Conservation (phyloP, 495 filamentous ascomycete genomes). For the Lepraria neglecta region DNA sequence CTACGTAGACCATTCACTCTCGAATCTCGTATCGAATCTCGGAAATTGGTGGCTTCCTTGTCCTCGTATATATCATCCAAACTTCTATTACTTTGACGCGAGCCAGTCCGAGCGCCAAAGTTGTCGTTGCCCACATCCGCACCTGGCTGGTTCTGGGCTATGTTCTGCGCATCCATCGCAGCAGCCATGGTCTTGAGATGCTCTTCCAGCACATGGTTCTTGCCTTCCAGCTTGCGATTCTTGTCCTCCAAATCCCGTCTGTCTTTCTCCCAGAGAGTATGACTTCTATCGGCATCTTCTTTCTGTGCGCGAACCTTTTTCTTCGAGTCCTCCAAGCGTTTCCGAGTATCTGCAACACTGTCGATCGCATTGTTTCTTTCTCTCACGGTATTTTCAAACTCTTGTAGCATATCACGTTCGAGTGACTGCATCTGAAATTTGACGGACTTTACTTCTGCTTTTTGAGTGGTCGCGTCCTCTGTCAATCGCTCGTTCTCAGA, state of each 20-base stretch:
- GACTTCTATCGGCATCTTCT: constrained; percentile 70
- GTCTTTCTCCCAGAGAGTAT: constrained; percentile 72
- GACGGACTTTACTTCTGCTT: constrained; percentile 70
- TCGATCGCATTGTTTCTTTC: constrained; percentile 84
- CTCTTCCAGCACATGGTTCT: constrained; percentile 79
- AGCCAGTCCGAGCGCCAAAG: constrained; percentile 57
- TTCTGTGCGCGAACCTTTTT: constrained; percentile 75
- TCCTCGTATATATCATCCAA: constrained; percentile 56
- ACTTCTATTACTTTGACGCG: constrained; percentile 50
- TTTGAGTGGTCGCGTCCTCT: constrained; percentile 51
- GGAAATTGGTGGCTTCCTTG: constrained; percentile 37
- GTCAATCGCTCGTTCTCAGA: constrained; percentile 68
- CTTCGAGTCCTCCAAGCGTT: constrained; percentile 69
- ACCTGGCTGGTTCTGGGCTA: constrained; percentile 30
- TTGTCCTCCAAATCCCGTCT: constrained; percentile 76
- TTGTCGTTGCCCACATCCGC: constrained; percentile 60
- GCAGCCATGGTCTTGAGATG: constrained; percentile 75
- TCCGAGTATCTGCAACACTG: constrained; percentile 63
- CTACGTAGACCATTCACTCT: constrained; percentile 50
- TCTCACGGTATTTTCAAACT: constrained; percentile 69
- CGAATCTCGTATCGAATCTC: constrained; percentile 72
- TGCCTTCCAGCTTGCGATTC: constrained; percentile 71
- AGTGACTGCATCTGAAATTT: constrained; percentile 79
- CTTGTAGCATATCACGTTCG: constrained; percentile 80
- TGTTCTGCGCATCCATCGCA: constrained; percentile 71